Conservation (phyloP, 768 basidiomycete species). For the Amanita molliuscula region DNA sequence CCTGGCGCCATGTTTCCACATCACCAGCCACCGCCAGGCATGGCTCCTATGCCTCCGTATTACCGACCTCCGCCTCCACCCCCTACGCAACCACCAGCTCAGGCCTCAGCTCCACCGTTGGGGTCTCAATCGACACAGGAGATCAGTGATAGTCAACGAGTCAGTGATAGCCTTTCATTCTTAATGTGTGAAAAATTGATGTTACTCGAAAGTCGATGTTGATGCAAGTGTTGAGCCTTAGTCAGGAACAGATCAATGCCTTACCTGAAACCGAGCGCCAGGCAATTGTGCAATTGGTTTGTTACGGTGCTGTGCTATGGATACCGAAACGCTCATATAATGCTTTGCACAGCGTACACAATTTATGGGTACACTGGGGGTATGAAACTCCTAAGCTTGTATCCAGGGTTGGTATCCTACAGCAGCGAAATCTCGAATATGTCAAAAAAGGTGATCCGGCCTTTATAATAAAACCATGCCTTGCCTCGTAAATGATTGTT, state of each 20-base stretch:
- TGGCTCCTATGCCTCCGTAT: conserved; percentile 23
- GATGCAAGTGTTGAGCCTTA: conserved; percentile 76
- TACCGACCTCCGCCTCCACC: conserved; percentile 24
- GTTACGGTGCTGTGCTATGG: conserved; percentile 8
- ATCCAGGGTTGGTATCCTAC: not conserved
- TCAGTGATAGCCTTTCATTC: conserved; percentile 11
- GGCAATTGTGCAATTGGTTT: conserved; percentile 75
- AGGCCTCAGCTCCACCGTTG: conserved; percentile 20
- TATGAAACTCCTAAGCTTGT: not conserved
- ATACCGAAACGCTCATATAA: not conserved
- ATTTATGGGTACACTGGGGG: conserved; percentile 24
- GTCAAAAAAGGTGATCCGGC: not conserved
- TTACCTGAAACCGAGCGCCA: conserved; percentile 70
- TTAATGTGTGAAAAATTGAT: conserved; percentile 6
- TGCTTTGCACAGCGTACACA: conserved; percentile 22
- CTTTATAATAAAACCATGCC: not conserved
- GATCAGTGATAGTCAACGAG: conserved; percentile 43
- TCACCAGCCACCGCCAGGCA: conserved; percentile 20
- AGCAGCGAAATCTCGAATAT: not conserved
- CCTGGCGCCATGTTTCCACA: conserved; percentile 22
- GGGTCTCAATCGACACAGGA: conserved; percentile 16
- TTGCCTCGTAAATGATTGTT: not conserved
- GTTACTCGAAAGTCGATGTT: conserved; percentile 52
- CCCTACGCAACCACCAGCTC: conserved; percentile 16
- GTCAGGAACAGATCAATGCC: conserved; percentile 73